A percentile compares a stretch with the other conserved stretches of the same genome.
Evolutionary conservation across 352 stramenopile species (phyloP).

Genomic region (Paralagenidium karlingii): DNA sequence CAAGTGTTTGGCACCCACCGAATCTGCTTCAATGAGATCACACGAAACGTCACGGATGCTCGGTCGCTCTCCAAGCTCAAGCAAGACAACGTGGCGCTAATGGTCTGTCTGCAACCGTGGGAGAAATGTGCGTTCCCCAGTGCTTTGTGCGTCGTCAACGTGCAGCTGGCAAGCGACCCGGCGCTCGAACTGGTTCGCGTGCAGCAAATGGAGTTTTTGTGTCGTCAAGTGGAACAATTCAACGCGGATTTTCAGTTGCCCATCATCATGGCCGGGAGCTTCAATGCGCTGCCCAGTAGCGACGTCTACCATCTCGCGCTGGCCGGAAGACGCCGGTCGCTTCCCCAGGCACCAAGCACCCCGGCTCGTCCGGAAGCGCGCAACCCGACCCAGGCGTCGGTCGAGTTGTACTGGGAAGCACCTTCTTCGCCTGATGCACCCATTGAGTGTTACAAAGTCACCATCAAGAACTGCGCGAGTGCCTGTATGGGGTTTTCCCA

Average conservation of each 20-base stretch:
- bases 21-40: conserved; percentile 49
- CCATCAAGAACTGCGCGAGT: conserved; percentile 42
- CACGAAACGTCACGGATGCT: conserved; percentile 16
- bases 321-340: conserved; percentile 33
- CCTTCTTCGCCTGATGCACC: conserved; percentile 11
- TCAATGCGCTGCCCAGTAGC: conserved; percentile 65
- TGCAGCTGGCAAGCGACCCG: conserved; percentile 17
- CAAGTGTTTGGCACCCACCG: conserved; percentile 56
- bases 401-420: conserved; percentile 31
- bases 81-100: conserved; percentile 61
- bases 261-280: conserved; percentile 65
- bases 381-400: conserved; percentile 26
- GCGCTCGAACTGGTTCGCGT: conserved; percentile 44
- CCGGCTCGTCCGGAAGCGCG: conserved; percentile 19
- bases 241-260: conserved; percentile 78
- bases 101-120: conserved; percentile 74
- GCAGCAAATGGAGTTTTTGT: conserved; percentile 58
- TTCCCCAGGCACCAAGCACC: conserved; percentile 21
- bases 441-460: conserved; percentile 39
- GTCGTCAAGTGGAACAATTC: conserved; percentile 48
- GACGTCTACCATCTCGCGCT: conserved; percentile 73
- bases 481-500: conserved; percentile 40
- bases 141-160: conserved; percentile 54
- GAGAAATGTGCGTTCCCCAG: conserved; percentile 49
- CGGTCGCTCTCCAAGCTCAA: conserved; percentile 29